Evolutionary conservation across 1,284 basidiomycete species (phyloP), one percentile per base, ranked within the genome.

Genomic region (Cutaneotrichosporon curvatum): DNA sequence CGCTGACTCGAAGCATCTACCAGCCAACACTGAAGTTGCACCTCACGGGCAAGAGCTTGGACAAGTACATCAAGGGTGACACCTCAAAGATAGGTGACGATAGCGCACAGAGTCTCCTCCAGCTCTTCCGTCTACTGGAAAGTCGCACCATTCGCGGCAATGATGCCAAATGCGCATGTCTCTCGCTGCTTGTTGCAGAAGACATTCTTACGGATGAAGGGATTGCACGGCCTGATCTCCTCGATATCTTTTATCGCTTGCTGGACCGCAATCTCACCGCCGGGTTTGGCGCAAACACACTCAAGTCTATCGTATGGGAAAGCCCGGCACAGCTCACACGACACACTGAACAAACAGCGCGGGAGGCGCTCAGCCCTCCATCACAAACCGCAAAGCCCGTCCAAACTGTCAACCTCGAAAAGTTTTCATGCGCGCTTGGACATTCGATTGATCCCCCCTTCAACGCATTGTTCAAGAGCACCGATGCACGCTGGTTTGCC

Each of bases 261-360:
- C 40, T 70, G 23, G 63, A 65, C 43, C 55, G 63, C 32, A 64
- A 66, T 47, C 43, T 70, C 19, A 55, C 54, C 1, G 61, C 60
- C 25, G 67, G 67, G 6, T 65, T 67, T 36, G 58, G 60, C 10
- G 54, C 52, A 1, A 59, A 48, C 22, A 62, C 56, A 0, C 43
- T 70, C 18, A 18, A 40, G 4, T 42, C 37, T 4, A 57, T 68
- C 0, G 23, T 31, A 2, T 69, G 67, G 67, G 16, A 18, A n/a
- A n/a, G n/a, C n/a, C n/a, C n/a, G n/a, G 25, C 25, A 28, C 25
- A 28, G 25, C 7, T 12, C 7, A 12, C 25, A 28, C 25, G 25
- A 7, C 25, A n/a, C n/a, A n/a, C n/a, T n/a, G n/a, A n/a, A n/a
- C n/a, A n/a, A n/a, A n/a, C n/a, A n/a, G n/a, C n/a, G n/a, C n/a